Evolutionary conservation across 164 flowering plant species (phyloP), one percentile per base, ranked within the genome.

Genomic region (Macadamia tetraphylla): DNA sequence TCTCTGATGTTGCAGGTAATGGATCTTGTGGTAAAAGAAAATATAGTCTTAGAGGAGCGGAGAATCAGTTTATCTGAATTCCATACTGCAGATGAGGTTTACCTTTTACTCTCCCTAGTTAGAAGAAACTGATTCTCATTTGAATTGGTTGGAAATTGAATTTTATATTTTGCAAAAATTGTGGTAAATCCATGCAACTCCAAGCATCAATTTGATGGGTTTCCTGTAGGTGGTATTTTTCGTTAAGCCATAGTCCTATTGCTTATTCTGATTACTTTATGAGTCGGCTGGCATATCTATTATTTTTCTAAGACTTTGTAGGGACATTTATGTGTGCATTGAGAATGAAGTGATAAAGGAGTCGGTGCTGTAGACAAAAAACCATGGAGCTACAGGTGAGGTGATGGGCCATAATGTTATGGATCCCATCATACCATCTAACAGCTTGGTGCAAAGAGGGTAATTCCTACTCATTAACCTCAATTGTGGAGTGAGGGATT

Each of bases 51-150:
- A 65, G 82, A 77, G 64, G 99, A 90, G 87, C 82, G 96, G 32
- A 76, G 90, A 51, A 86, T 95, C 70, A 95, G 99, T 82, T 69
- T 95, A 30, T 95, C 99, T 29, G 99, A 95, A 74, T 88, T 95
- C 77, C 98, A 92, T 72, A 89, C 93, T 17, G 98, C 99, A 43
- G 97, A 95, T 82, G 98, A 95, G 99, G 98, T 92, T 48, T 48
- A 40, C 29, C 62, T 51, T 53, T 77, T n/a, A 51, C 51, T 29
- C n/a, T 63, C 44, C 35, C 32, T 35, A 52, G 17, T 58, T n/a
- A 44, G 42, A 18, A 11, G 6, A 31, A 61, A 12, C 12, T 12
- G 3, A 42, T 12, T 6, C 9, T 23, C 46, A 9, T n/a, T 62
- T 42, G 30, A 2, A 46, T 1, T 23, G 44, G 1, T 44, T n/a